Percentiles rank a stretch among this genome's conserved stretches.
Evolutionary conservation across 345 rosid species (phyloP).

Genomic region (Lepidium sativum): DNA sequence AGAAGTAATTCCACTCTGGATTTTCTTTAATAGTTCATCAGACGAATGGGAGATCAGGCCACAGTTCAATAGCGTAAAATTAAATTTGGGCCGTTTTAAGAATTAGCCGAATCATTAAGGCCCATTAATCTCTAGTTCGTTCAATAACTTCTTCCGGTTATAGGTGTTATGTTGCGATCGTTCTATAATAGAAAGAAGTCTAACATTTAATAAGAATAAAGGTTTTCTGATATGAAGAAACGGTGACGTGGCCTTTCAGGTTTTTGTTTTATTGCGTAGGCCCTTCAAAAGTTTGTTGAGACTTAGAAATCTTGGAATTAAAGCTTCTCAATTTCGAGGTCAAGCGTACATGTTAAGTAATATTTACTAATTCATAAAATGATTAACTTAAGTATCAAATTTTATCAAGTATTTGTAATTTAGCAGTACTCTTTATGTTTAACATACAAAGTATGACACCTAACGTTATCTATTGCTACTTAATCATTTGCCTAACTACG

Average conservation of each 20-base stretch:
- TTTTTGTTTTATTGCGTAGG: conserved; percentile 15
- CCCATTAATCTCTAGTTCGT: neutral
- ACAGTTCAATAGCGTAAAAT: too few species aligned
- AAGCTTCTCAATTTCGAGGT: conserved; percentile 20
- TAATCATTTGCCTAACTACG: neutral
- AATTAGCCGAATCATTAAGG: neutral
- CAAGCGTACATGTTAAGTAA: too few species aligned
- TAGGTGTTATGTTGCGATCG: conserved; percentile 9
- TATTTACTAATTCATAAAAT: neutral
- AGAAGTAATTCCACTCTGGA: too few species aligned
- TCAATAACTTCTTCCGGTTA: neutral
- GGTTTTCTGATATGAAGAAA: conserved; percentile 1
- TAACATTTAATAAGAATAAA: neutral
- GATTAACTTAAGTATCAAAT: neutral
- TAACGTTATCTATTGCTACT: neutral
- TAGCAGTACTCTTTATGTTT: neutral
- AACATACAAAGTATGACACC: neutral
- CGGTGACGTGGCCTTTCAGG: conserved; percentile 10
- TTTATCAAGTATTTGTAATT: neutral
- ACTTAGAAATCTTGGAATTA: conserved; percentile 15
- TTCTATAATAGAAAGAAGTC: neutral
- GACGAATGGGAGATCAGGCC: too few species aligned
- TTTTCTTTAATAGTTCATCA: too few species aligned
- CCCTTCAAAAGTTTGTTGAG: conserved; percentile 15
- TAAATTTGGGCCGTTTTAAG: too few species aligned